phyloP scores from a whole-genome alignment of 768 basidiomycete species.

The Tricholoma flavovirens region DNA sequence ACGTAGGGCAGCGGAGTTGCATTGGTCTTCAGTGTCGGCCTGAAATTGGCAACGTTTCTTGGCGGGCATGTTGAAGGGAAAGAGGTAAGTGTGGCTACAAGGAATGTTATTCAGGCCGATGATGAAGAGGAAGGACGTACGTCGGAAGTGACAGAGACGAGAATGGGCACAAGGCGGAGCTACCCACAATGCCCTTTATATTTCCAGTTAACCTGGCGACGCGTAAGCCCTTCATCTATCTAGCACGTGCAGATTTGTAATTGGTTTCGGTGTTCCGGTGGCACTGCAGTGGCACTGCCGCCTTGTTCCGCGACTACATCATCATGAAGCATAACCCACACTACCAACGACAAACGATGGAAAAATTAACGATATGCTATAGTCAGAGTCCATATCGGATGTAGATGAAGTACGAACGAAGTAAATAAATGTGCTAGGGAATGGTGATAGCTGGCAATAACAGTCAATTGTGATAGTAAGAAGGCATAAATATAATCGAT shows the following conservation, averaged over 20 bases:
- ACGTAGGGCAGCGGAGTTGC: constrained; percentile 74
- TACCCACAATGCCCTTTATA: constrained; percentile 11
- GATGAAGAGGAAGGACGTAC: constrained; percentile 1
- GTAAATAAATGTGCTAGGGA: constrained; percentile 3
- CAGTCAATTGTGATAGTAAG: constrained; percentile 4
- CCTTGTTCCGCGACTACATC: too few species aligned
- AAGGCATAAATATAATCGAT: background rate
- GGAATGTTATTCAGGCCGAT: background rate
- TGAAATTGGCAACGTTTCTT: constrained; percentile 86
- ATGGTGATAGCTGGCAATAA: constrained; percentile 1
- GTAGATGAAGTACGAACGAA: background rate
- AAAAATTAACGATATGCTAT: constrained; percentile 2
- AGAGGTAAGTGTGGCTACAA: constrained; percentile 1
- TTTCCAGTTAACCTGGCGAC: constrained; percentile 15
- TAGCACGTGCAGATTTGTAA: background rate
- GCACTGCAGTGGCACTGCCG: too few species aligned
- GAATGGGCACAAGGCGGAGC: constrained; percentile 9
- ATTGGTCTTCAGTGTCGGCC: constrained; percentile 44
- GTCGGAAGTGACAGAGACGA: constrained; percentile 1
- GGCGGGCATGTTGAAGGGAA: constrained; percentile 50
- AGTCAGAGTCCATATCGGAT: background rate
- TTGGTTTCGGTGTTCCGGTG: background rate
- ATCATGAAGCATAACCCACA: too few species aligned
- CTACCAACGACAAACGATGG: background rate
- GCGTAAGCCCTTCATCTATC: constrained; percentile 28